Percentiles rank a stretch among this genome's conserved stretches.
phyloP scores from a whole-genome alignment of 805 yeast species.

The Lipomyces yamadae region DNA sequence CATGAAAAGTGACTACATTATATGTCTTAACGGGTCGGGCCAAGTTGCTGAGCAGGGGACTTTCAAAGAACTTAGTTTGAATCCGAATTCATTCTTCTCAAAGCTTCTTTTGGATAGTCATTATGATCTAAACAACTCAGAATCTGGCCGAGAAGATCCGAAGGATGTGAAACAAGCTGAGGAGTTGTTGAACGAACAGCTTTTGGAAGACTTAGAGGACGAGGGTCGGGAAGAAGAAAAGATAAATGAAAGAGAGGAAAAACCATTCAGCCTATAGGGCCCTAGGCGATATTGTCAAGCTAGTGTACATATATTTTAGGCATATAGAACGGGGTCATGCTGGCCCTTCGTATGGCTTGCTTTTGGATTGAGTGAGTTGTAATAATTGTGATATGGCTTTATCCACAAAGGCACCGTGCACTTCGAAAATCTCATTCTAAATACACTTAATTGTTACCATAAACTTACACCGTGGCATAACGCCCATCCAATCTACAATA shows the following conservation, averaged over 20 bases:
- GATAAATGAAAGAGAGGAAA: constrained; percentile 14
- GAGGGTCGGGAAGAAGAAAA: constrained; percentile 28
- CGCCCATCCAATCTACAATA: constrained; percentile 3
- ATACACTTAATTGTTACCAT: constrained; percentile 1
- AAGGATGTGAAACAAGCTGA: constrained; percentile 23
- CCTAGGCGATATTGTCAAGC: not conserved
- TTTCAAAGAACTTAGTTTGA: constrained; percentile 56
- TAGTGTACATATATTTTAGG: constrained; percentile 13
- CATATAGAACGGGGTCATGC: not conserved
- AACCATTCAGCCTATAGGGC: constrained; percentile 25
- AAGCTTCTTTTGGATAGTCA: constrained; percentile 33
- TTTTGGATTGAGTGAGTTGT: not conserved
- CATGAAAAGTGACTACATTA: constrained; percentile 75
- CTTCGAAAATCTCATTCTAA: constrained; percentile 2
- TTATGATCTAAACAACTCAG: constrained; percentile 7
- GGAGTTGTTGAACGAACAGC: constrained; percentile 34
- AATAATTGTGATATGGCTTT: not conserved
- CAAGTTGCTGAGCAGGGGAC: constrained; percentile 73
- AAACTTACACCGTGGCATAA: not conserved
- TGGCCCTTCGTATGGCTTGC: not conserved
- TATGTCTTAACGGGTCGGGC: constrained; percentile 78
- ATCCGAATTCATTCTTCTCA: constrained; percentile 40
- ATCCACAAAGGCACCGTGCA: not conserved
- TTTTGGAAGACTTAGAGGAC: constrained; percentile 32
- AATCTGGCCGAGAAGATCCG: constrained; percentile 10